phyloP scores from a whole-genome alignment of 2,329 filamentous ascomycete species.

The Arthrobotrys pseudoclavata region DNA sequence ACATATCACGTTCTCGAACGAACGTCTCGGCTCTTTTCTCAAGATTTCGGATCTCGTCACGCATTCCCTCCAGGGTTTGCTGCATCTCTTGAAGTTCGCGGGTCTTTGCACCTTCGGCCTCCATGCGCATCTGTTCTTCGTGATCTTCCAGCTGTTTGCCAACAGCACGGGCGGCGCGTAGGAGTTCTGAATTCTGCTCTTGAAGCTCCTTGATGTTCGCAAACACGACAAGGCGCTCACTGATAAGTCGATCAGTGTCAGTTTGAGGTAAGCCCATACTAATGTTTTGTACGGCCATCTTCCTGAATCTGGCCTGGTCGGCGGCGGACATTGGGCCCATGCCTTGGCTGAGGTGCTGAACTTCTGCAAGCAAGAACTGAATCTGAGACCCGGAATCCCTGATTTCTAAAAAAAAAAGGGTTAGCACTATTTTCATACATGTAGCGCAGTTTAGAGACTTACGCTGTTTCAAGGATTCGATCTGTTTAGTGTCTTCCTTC shows the following conservation, averaged over 20 bases:
- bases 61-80: conserved; percentile 80
- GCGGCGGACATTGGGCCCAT: conserved; percentile 78
- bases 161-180: conserved; percentile 85
- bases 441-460: conserved; percentile 12
- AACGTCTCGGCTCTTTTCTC: conserved; percentile 86
- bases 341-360: conserved; percentile 85
- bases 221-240: conserved; percentile 89
- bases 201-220: conserved; percentile 87
- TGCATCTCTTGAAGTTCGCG: conserved; percentile 81
- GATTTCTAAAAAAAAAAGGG: conserved; percentile 70
- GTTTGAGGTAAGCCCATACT: conserved; percentile 79
- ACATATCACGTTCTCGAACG: conserved; percentile 96
- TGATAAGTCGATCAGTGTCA: conserved; percentile 89
- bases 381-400: conserved; percentile 91
- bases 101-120: conserved; percentile 71
- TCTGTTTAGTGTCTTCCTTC: conserved; percentile 74
- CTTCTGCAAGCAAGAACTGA: conserved; percentile 88
- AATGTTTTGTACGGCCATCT: conserved; percentile 80
- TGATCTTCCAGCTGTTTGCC: conserved; percentile 68
- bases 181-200: conserved; percentile 85
- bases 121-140: conserved; percentile 67
- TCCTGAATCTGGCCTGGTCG: conserved; percentile 81
- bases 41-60: conserved; percentile 87
- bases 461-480: conserved; percentile 81
- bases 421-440: conserved; percentile 13